Base-by-base conservation (phyloP, 352 stramenopile genomes). In the Peronospora belbahrii region DNA sequence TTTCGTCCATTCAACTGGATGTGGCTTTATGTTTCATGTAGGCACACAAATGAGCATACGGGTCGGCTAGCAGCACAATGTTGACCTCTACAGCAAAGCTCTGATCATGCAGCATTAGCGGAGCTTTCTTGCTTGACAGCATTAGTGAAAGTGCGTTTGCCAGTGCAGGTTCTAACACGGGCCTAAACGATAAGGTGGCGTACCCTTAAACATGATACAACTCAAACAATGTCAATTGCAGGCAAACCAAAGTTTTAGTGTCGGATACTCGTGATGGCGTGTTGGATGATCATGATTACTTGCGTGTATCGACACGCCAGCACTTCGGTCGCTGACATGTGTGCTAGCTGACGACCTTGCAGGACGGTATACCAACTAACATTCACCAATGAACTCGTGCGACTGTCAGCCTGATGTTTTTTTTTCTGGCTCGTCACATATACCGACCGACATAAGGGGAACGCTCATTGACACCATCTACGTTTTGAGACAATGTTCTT, bases 41-140 rank as follows among this genome's bases (percentile, higher is more conserved):
- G 65, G 59, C 66, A 20, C 62, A 55, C 24, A 62, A 76, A 17
- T 56, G 66, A 24, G 62, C 39, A 22, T 76, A 76, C n/a, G 66
- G 62, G 31, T 63, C 55, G 7, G 52, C 51, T 9, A 67, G 39
- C 36, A 51, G 35, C 20, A 11, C 46, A 10, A 54, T 51, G n/a
- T 61, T 54, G 13, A 39, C 31, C 17, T 48, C 62, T 6, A 56
- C 58, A 35, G 25, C 48, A 40, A 70, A 70, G 17, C 23, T 76
- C 34, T 62, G 66, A 32, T 69, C 61, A 6, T 73, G 66, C 50
- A 76, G 73, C 48, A 67, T 41, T 34, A 73, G 49, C 11, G 66
- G 66, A 7, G 66, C 66, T 13, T 76, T 72, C 32, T 28, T 76
- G 23, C 53, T 76, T 15, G 62, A 73, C 45, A 69, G 52, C n/a